Evolutionary conservation across 2,329 filamentous ascomycete species (phyloP), one percentile per base, ranked within the genome.

Genomic region (Talaromyces sp.): DNA sequence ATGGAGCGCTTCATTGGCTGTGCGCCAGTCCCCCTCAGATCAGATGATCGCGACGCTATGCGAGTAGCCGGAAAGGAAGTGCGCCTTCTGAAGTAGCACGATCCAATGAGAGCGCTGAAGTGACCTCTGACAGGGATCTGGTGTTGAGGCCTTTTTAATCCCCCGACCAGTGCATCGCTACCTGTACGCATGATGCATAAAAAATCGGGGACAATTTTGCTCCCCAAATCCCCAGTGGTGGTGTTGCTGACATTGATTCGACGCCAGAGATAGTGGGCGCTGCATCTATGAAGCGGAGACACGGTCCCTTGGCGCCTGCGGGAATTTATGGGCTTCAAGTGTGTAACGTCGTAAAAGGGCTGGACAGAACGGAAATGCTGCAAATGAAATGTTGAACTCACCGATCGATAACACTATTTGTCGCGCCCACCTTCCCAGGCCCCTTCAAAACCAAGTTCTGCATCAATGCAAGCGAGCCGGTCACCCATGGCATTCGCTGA

Each of bases 401-500:
- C 93, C 91, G 96, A 81, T 98, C 93, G 76, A 97, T 80, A 74
- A 87, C 82, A 65, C 91, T 88, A 74, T 96, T 84, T 29, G 89
- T 85, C 69, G 84, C 83, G 71, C 89, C 91, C 65, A 96, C 76
- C 76, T 78, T 84, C 69, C 91, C 90, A 65, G 90, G 90, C 26
- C 92, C 91, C 69, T 82, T 80, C 70, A 93, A 77, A 69, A 87
- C 82, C 66, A 86, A 82, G 81, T 89, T 88, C 77, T 95, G 91
- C 66, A 89, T 74, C 75, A 96, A 84, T 60, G 89, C 89, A 62
- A 95, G 74, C 67, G 85, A 79, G 71, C 91, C 91, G 71, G 82
- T 83, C 60, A 96, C 83, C 93, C 93, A 98, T 64, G 93, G 93
- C 91, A 96, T 96, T 75, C 91, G 89, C 65, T 80, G 75, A 66